Evolutionary conservation across 257 asterid genomes (phyloP), one percentile per base, ranked within the genome.

Genomic region (Ilex aquifolium): DNA sequence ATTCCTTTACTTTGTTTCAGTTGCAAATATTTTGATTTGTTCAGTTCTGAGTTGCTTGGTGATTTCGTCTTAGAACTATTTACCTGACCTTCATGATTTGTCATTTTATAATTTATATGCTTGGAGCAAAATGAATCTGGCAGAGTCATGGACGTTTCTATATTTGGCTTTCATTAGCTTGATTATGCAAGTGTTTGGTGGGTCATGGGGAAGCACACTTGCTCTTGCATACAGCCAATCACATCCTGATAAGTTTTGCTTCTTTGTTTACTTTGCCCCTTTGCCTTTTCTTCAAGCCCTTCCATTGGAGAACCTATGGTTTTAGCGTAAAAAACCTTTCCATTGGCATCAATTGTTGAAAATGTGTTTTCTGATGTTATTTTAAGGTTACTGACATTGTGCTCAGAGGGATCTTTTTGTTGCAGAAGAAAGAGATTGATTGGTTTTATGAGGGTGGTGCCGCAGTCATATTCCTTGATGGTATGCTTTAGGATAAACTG

Each of bases 401-500:
- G 57, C 76, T 92, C 66, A 87, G 96, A 66, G 97, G 97, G 55
- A 92, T 92, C 61, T 92, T 88, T 84, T 74, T 92, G 74, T 65
- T 92, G 82, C 90, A 95, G 58, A 89, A 89, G 88, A 92, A 89
- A 85, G 98, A 92, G 74, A 83, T 92, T 65, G 91, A 83, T 65
- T 89, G 98, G 97, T 92, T 89, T 71, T 89, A 92, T 61, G 97
- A 92, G 84, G 99, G 99, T 75, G 97, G 97, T 51, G 99, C 97
- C 73, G 93, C 97, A 76, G 83, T 95, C 56, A 85, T 92, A 73
- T 92, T 77, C 77, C 99, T 97, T 61, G 97, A 92, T 74, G 96
- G 97, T 93, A 85, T 67, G 73, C 61, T 49, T 59, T 57, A 56
- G 48, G 51, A 32, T 21, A 36, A 36, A 36, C 42, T 36, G 2